Evolutionary conservation across 2,329 filamentous ascomycete genomes (phyloP), one percentile per base, ranked within the genome.

Genomic region (Trichoderma sp.): DNA sequence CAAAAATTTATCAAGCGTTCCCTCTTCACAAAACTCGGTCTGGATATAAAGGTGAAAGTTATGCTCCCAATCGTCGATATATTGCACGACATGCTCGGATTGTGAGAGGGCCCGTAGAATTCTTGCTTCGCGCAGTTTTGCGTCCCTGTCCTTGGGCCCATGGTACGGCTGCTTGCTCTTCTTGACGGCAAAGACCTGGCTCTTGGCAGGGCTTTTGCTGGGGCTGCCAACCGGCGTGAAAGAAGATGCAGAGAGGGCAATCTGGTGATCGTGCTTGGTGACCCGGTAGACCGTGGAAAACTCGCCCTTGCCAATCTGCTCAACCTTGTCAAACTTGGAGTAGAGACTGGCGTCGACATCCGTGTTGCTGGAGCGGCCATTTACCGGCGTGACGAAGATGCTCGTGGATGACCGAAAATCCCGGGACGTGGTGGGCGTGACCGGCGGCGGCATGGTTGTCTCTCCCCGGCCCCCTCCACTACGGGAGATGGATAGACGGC

Each of bases 1-100:
- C 34, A 99, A 83, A 74, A 98, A 99, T 17, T 88, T 84, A 74
- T 96, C 90, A 50, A 99, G 81, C 67, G 92, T 96, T 17, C 95
- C 95, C 74, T 97, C 92, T 75, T 97, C 93, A 73, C 95, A 99
- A 74, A 89, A 98, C 74, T 99, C 95, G 0, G 94, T 98, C 79
- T 98, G 94, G 67, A 99, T 98, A 79, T 97, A 99, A 10, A 99
- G 85, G 73, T 94, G 88, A 64, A 86, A 85, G 70, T 91, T 87
- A 67, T 90, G 84, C 77, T 97, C 94, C 95, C 95, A 99, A 74
- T 88, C 89, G 71, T 96, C 88, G 63, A 93, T 82, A 70, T 94
- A 90, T 68, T 91, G 88, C 60, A 99, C 82, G 61, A 98, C 86
- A 76, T 99, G 93, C 72, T 96, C 92, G 63, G 90, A 88, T 65